A percentile compares a stretch with the other conserved stretches of the same genome.
phyloP scores from a whole-genome alignment of 805 yeast species.

The Candida stauntonica region DNA sequence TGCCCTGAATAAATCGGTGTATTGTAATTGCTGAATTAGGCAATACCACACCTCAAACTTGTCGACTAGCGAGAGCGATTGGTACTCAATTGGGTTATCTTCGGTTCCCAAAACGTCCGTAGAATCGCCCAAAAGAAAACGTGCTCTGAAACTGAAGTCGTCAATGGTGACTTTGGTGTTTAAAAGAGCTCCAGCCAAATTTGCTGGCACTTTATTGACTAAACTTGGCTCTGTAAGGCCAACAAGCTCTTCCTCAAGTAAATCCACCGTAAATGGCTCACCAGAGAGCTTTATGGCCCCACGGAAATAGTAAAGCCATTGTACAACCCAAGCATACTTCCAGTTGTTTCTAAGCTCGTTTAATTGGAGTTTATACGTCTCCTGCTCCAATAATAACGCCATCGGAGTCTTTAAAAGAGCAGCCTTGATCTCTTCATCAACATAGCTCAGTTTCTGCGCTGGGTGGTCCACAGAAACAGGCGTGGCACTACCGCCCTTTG shows the following conservation, averaged over 20 bases:
- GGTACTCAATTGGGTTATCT: conserved; percentile 32
- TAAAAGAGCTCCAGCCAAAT: conserved; percentile 19
- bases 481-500: too few species aligned
- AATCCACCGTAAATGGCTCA: conserved; percentile 53
- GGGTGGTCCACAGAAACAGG: conserved; percentile 26
- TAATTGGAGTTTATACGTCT: conserved; percentile 29
- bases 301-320: conserved; percentile 55
- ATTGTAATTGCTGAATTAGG: conserved; percentile 40
- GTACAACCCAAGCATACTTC: conserved; percentile 38
- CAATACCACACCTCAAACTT: conserved; percentile 46
- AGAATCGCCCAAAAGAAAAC: conserved; percentile 25
- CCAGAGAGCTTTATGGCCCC: conserved; percentile 45
- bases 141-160: conserved; percentile 26
- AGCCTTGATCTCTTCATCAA: conserved; percentile 32
- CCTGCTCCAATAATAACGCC: conserved; percentile 35
- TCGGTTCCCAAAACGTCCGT: conserved; percentile 23
- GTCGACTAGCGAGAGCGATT: conserved; percentile 37
- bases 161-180: conserved; percentile 22
- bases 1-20: conserved; percentile 41
- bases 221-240: conserved; percentile 39
- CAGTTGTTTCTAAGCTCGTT: conserved; percentile 32
- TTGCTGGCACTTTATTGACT: conserved; percentile 37
- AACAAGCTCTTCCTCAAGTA: conserved; percentile 55
- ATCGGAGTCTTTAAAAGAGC: conserved; percentile 38
- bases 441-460: conserved; percentile 21